Evolutionary conservation across 1,139 yeast species (phyloP), one percentile per base, ranked within the genome.

Genomic region (Zygosaccharomyces pseudobailii): DNA sequence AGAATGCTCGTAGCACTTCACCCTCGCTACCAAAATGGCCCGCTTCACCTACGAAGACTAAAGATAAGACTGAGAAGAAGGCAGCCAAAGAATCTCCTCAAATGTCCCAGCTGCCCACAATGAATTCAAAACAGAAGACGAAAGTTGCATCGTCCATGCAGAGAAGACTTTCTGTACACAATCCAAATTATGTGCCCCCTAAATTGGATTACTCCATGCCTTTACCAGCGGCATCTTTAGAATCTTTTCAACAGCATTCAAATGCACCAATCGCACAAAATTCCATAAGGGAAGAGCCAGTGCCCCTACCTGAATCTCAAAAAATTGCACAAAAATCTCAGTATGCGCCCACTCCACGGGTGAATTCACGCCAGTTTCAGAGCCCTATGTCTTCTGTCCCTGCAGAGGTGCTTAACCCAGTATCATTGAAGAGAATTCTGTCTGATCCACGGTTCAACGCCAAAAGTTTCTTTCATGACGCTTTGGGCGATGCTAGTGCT

Each of bases 401-500:
- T 4, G 28, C 40, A 9, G 55, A 52, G 6, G 43, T 49, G n/a
- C 36, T 56, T 41, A 59, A 56, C 28, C 55, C 56, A 5, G 52
- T 51, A 19, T 51, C 57, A 2, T 43, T 65, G 19, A 54, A 63
- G 25, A 49, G 51, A 33, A 45, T 62, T 24, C 57, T 71, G 17
- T 59, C 67, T 3, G 68, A 69, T 30, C 66, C 70, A 2, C 52
- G 64, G 6, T 76, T 76, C 51, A 72, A 76, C 53, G 79, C 85
- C 2, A 74, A 74, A 41, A 56, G 67, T 4, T 81, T 76, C 58
- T 79, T 86, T 13, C 71, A 75, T 13, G 69, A 72, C 6, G 78
- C 80, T 49, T 65, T 85, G 49, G 71, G 79, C 13, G 79, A 79
- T 47, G 89, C 90, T 0, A 78, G 84, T 3, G 90, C 92, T 2